These are phyloP conservation scores for Ascochyta rabiei DNA, from an alignment of 2,329 filamentous ascomycete species.

Conservation along the genomic window DNA sequence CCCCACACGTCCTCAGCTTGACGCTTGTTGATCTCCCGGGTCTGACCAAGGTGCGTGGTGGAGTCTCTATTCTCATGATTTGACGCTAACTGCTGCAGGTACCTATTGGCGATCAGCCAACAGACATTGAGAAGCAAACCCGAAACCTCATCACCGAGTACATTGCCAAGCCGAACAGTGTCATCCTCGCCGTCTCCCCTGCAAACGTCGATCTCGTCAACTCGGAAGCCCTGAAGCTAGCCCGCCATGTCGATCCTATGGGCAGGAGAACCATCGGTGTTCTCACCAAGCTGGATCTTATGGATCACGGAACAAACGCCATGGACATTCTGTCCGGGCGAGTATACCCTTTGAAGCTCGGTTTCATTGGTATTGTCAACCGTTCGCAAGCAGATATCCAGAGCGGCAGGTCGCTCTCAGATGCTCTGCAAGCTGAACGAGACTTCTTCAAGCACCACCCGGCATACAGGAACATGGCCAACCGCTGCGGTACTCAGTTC, in stretches of 20 bases:
- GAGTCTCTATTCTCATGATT: conserved; percentile 5
- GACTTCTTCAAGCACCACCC: conserved; percentile 98
- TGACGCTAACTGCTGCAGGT: conserved; percentile 62
- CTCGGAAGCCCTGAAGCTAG: conserved; percentile 95
- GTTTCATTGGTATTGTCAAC: conserved; percentile 98
- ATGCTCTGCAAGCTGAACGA: conserved; percentile 85
- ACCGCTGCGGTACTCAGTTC: conserved; percentile 89
- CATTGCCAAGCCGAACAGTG: conserved; percentile 98
- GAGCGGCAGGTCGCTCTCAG: conserved; percentile 90
- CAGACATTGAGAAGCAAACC: conserved; percentile 98
- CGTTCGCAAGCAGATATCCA: conserved; percentile 98
- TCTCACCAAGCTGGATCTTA: conserved; percentile 93
- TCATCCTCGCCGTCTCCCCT: conserved; percentile 93
- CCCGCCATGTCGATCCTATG: conserved; percentile 93
- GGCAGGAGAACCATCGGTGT: conserved; percentile 95
- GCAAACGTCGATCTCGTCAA: conserved; percentile 99
- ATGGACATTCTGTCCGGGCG: conserved; percentile 96
- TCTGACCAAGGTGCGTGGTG: conserved; percentile 78
- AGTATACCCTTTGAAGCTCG: conserved; percentile 94
- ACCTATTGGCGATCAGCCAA: conserved; percentile 95
- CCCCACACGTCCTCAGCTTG: conserved; percentile 92
- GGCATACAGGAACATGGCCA: conserved; percentile 95
- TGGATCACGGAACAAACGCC: conserved; percentile 98
- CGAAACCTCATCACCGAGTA: conserved; percentile 96
- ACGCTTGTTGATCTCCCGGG: conserved; percentile 96